A percentile compares a stretch with the other conserved stretches of the same genome.
These are phyloP conservation scores for Candida parachauliodes DNA, from an alignment of 805 yeast genomes.

Conservation along the genomic window DNA sequence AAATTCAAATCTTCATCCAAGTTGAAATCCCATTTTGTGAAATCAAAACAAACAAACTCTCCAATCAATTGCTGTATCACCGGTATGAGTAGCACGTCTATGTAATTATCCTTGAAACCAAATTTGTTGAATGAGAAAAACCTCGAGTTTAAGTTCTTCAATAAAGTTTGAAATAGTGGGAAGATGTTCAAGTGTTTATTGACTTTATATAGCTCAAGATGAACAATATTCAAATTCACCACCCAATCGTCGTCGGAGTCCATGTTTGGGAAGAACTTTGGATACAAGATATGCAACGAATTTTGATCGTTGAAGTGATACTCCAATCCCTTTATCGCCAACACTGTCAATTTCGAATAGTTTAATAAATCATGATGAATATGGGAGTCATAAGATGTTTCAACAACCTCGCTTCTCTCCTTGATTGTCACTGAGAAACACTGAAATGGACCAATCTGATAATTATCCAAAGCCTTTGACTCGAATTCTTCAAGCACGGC, in stretches of 20 bases:
- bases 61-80: slow-evolving; percentile 25
- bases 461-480: slow-evolving; percentile 24
- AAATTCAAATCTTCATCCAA: slow-evolving; percentile 5
- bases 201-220: slow-evolving; percentile 7
- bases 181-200: slow-evolving; percentile 11
- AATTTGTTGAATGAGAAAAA: slow-evolving; percentile 27
- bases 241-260: slow-evolving; percentile 42
- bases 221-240: slow-evolving; percentile 18
- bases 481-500: slow-evolving; percentile 32
- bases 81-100: slow-evolving; percentile 28
- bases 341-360: slow-evolving; percentile 35
- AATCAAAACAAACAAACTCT: slow-evolving; percentile 23
- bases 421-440: slow-evolving; percentile 15
- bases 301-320: slow-evolving; percentile 39
- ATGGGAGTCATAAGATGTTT: slow-evolving; percentile 26
- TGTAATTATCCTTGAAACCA: slow-evolving; percentile 18
- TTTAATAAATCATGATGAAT: slow-evolving; percentile 34
- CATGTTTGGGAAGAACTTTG: slow-evolving; percentile 40
- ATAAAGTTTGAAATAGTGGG: slow-evolving; percentile 18
- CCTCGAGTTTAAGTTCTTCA: slow-evolving; percentile 16
- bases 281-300: slow-evolving; percentile 41
- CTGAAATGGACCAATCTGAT: slow-evolving; percentile 24
- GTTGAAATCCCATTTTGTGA: slow-evolving; percentile 11
- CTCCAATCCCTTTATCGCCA: slow-evolving; percentile 39
- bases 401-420: slow-evolving; percentile 8